phyloP scores from a whole-genome alignment of 441 rosid genomes.

The Geranium incanum region DNA sequence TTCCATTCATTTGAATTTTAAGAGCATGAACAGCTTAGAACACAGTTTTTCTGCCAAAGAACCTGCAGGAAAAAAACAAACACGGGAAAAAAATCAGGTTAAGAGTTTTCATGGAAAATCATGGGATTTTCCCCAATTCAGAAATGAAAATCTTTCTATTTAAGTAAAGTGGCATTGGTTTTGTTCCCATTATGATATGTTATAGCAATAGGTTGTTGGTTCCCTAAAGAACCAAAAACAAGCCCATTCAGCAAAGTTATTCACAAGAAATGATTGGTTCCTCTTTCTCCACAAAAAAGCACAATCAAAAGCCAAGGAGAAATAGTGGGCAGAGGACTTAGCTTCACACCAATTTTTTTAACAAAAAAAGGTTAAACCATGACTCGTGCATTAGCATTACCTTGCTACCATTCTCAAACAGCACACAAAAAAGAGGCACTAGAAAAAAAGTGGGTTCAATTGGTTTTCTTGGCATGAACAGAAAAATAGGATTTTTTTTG shows the following conservation, averaged over 20 bases:
- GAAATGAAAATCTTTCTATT: constrained; percentile 19
- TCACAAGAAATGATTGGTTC: constrained; percentile 33
- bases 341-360: constrained; percentile 17
- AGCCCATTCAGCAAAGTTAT: constrained; percentile 22
- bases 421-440: constrained; percentile 7
- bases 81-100: constrained; percentile 12
- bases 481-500: constrained; percentile 23
- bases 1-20: constrained; percentile 19
- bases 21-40: neutral
- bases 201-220: constrained; percentile 18
- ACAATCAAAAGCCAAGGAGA: constrained; percentile 24
- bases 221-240: constrained; percentile 29
- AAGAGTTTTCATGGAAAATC: constrained; percentile 19
- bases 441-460: constrained; percentile 22
- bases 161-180: constrained; percentile 15
- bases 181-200: constrained; percentile 19
- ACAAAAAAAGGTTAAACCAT: constrained; percentile 19
- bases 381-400: constrained; percentile 22
- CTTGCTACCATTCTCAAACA: constrained; percentile 19
- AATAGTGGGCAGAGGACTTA: constrained; percentile 19
- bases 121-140: constrained; percentile 19
- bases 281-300: constrained; percentile 35
- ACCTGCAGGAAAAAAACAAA: constrained; percentile 14
- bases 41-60: neutral
- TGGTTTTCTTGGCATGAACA: constrained; percentile 33